A percentile compares a stretch with the other conserved stretches of the same genome.
Conservation (phyloP, 148 eudicot species). For the Tetragonia tetragonoides region DNA sequence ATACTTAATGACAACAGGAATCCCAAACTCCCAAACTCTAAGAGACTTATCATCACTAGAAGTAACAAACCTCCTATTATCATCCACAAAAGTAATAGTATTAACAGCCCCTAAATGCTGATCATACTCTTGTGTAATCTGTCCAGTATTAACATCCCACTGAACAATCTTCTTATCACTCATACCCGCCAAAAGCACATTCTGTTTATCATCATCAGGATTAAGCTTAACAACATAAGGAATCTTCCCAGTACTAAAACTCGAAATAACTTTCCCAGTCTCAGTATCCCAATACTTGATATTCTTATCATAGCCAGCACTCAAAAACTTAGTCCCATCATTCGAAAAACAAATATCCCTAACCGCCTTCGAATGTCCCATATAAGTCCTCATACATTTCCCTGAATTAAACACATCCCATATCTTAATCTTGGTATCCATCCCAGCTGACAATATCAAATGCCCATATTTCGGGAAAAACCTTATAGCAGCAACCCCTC, state of each 20-base stretch:
- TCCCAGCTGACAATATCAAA: slow-evolving; percentile 82
- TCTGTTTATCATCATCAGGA: slow-evolving; percentile 98
- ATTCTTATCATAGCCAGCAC: slow-evolving; percentile 91
- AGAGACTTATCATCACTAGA: slow-evolving; percentile 95
- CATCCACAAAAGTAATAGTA: slow-evolving; percentile 91
- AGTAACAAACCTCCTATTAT: slow-evolving; percentile 91
- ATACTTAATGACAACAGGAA: slow-evolving; percentile 95
- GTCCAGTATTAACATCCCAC: slow-evolving; percentile 87
- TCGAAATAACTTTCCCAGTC: slow-evolving; percentile 87
- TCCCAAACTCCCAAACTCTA: slow-evolving; percentile 95
- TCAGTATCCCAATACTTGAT: slow-evolving; percentile 98
- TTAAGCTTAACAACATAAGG: slow-evolving; percentile 95
- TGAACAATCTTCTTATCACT: slow-evolving; percentile 98
- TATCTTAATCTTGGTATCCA: slow-evolving; percentile 88
- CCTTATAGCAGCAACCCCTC: slow-evolving; percentile 86
- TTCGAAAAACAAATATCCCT: slow-evolving; percentile 84
- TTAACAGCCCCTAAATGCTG: slow-evolving; percentile 97
- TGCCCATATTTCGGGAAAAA: slow-evolving; percentile 88
- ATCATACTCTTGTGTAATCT: slow-evolving; percentile 96
- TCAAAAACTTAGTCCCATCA: slow-evolving; percentile 86
- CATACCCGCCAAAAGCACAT: slow-evolving; percentile 89
- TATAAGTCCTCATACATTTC: slow-evolving; percentile 95
- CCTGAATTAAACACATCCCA: slow-evolving; percentile 94
- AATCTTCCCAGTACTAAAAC: slow-evolving; percentile 84
- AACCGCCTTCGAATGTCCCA: slow-evolving; percentile 90